These are phyloP conservation scores for Plantago major DNA, from an alignment of 257 asterid genomes.

Conservation along the genomic window DNA sequence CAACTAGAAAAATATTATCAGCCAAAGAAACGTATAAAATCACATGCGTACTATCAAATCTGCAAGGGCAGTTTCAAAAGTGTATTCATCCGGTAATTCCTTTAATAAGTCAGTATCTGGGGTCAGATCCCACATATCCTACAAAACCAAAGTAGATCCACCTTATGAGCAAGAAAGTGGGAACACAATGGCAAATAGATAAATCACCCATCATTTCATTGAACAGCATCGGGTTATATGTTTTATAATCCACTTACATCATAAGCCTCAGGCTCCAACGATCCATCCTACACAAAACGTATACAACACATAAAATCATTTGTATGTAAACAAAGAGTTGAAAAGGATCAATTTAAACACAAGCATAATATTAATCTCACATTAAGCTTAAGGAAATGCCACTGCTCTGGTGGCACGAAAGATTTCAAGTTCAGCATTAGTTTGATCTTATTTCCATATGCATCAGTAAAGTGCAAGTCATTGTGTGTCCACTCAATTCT, in stretches of 20 bases:
- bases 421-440: constrained; percentile 22
- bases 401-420: constrained; percentile 29
- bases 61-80: constrained; percentile 70
- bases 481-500: constrained; percentile 41
- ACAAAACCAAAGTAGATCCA: constrained; percentile 14
- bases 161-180: background rate
- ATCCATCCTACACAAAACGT: constrained; percentile 53
- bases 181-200: constrained; percentile 7
- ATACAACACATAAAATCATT: constrained; percentile 6
- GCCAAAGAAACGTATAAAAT: constrained; percentile 11
- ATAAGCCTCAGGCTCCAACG: constrained; percentile 36
- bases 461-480: constrained; percentile 45
- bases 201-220: background rate
- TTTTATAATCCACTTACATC: constrained; percentile 39
- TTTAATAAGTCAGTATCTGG: constrained; percentile 60
- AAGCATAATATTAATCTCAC: constrained; percentile 36
- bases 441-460: constrained; percentile 22
- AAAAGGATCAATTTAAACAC: background rate
- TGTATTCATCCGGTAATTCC: constrained; percentile 65
- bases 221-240: constrained; percentile 6
- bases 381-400: constrained; percentile 40
- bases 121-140: constrained; percentile 91
- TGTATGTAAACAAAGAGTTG: background rate
- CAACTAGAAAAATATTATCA: constrained; percentile 5
- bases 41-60: constrained; percentile 62